Evolutionary conservation across 2,329 filamentous ascomycete species (phyloP).

Genomic region (Stagonosporopsis rhizophila): DNA sequence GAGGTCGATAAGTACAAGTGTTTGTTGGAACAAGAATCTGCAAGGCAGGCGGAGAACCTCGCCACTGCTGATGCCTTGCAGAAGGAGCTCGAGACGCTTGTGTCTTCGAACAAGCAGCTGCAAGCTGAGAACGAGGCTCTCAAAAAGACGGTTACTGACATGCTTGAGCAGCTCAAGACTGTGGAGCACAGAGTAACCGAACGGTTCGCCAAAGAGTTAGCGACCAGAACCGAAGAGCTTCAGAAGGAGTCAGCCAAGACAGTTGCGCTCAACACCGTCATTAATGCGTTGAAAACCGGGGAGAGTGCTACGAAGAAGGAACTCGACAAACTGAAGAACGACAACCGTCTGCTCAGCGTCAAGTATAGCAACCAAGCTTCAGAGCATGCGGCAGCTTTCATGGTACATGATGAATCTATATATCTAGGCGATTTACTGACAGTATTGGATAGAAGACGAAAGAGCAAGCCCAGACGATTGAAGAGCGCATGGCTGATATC

Average conservation of each 20-base stretch:
- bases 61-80: slow-evolving; percentile 20
- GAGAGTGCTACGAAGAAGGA: slow-evolving; percentile 25
- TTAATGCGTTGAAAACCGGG: slow-evolving; percentile 22
- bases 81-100: slow-evolving; percentile 26
- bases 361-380: slow-evolving; percentile 32
- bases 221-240: slow-evolving; percentile 25
- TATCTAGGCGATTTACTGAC: not conserved
- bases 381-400: slow-evolving; percentile 31
- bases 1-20: slow-evolving; percentile 33
- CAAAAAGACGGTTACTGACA: slow-evolving; percentile 19
- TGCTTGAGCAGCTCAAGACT: slow-evolving; percentile 26
- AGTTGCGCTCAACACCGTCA: slow-evolving; percentile 19
- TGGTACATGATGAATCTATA: slow-evolving; percentile 18
- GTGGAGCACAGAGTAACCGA: slow-evolving; percentile 24
- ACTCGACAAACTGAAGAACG: slow-evolving; percentile 27
- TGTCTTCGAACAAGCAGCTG: slow-evolving; percentile 27
- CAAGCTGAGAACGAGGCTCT: slow-evolving; percentile 25
- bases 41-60: slow-evolving; percentile 15
- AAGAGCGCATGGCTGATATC: slow-evolving; percentile 21
- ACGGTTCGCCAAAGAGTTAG: slow-evolving; percentile 27
- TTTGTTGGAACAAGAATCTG: slow-evolving; percentile 22
- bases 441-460: slow-evolving; percentile 13
- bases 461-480: slow-evolving; percentile 30
- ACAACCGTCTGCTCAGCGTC: slow-evolving; percentile 23
- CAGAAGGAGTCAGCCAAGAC: slow-evolving; percentile 31